Evolutionary conservation across 257 asterid species (phyloP), one percentile per base, ranked within the genome.

Genomic region (Handroanthus guayacan): DNA sequence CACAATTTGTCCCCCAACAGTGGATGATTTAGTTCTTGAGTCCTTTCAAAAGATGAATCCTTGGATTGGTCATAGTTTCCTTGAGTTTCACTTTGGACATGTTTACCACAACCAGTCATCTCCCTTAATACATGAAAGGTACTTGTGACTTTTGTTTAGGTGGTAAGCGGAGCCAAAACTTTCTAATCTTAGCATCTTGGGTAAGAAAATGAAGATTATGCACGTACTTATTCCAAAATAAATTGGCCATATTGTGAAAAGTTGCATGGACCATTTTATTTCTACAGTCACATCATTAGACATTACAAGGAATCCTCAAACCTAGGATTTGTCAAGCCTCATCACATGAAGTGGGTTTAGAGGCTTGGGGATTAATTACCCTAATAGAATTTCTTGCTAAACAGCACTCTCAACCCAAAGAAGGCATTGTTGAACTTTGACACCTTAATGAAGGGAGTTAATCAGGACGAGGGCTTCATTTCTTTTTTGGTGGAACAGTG

Each of bases 291-390:
- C 25, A 16, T 16, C 25, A 16, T 17, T 58, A 8, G 54, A 16
- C 20, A 31, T 3, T 73, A 14, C 8, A 41, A 41, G 45, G 45
- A 41, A 41, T 41, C 45, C 45, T 41, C 45, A 41, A 41, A 3
- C 11, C 62, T 18, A 1, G 44, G 31, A 43, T 36, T 61, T 74
- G 52, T 36, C 52, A 31, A 34, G 7, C 69, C 62, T 14, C 34
- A 57, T 18, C n/a, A 5, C 12, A n/a, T 44, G 62, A 60, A 61
- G 62, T 62, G 51, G 61, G 31, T 44, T 5, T 74, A 62, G 71
- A 74, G 47, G 71, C 63, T 34, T 62, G 31, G 41, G 52, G 10
- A 74, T 34, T 36, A 36, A 2, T 61, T 16, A 16, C 25, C 43
- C 63, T 36, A 17, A 11, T 13, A 31, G 4, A 39, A 20, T 39